Evolutionary conservation across 2,329 filamentous ascomycete genomes (phyloP).

Genomic region (Ambrosiella cleistominuta): DNA sequence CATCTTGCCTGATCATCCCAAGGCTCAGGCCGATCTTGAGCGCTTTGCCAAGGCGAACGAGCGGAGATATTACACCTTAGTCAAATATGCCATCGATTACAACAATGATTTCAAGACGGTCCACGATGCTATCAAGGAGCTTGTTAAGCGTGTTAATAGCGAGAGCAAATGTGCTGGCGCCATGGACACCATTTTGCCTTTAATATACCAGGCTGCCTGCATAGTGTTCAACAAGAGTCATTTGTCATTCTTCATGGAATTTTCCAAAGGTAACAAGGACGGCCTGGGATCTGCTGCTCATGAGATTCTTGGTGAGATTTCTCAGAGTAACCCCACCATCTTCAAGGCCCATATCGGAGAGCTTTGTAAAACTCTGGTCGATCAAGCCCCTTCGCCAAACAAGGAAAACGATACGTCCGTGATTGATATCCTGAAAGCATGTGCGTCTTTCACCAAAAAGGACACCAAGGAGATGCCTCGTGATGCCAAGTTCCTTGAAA

Average conservation of each 20-base stretch:
- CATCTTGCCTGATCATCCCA: conserved; percentile 57
- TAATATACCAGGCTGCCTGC: conserved; percentile 69
- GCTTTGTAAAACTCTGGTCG: conserved; percentile 69
- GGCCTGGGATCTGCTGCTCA: conserved; percentile 65
- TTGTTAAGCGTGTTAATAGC: conserved; percentile 58
- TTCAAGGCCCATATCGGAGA: conserved; percentile 88
- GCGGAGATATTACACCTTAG: conserved; percentile 72
- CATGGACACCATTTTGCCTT: conserved; percentile 61
- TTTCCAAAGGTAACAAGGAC: conserved; percentile 66
- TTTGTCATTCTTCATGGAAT: conserved; percentile 74
- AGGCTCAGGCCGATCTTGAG: conserved; percentile 60
- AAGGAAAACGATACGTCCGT: conserved; percentile 52
- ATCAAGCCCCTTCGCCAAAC: conserved; percentile 55
- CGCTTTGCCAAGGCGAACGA: conserved; percentile 88
- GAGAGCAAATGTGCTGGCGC: conserved; percentile 31
- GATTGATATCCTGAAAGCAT: conserved; percentile 87
- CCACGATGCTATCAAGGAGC: conserved; percentile 74
- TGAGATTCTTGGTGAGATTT: conserved; percentile 82
- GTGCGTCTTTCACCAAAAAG: conserved; percentile 74
- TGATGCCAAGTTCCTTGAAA: conserved; percentile 64
- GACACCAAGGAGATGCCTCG: conserved; percentile 70
- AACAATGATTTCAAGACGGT: conserved; percentile 88
- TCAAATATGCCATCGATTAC: conserved; percentile 67
- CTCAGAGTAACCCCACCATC: conserved; percentile 69
- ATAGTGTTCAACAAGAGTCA: conserved; percentile 91